Base-by-base conservation (phyloP, 768 basidiomycete genomes). In the Leccinum obscurum region DNA sequence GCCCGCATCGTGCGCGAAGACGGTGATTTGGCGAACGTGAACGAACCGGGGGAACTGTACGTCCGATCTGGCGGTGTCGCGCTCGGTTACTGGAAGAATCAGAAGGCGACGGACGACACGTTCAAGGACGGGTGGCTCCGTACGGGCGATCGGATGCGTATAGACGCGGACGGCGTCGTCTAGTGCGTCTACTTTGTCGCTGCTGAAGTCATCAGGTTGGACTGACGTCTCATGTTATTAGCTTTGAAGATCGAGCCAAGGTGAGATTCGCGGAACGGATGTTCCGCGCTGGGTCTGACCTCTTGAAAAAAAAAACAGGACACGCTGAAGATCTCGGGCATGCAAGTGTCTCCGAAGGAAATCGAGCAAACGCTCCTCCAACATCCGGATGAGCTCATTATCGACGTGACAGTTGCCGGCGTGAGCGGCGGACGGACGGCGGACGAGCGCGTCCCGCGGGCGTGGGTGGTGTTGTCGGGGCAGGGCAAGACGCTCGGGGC, bases 291-390 rank as follows among this genome's bases (percentile, higher is more conserved):
- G 39, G 9, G n/a, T 34, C 28, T 63, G 46, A 63, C 26, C 1
- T 17, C 11, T 24, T 34, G 1, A 53, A n/a, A 15, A 0, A 24
- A 46, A 26, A 26, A 26, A 26, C 26, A 90, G 86, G 92, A 93
- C 67, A 91, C 85, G 0, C 77, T 93, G 15, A 93, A 93, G 68
- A 80, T 93, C 3, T 90, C 89, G 0, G 92, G 91, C 4, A 78
- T 77, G 53, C 92, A 93, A 72, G 92, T 93, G 0, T 90, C 92
- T 0, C 91, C 90, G 0, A 80, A 82, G 14, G 91, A 93, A 68
- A 87, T 93, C 56, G 92, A 93, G 68, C 78, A 84, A 28, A 81
- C 80, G 24, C 75, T 93, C 2, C 78, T 86, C 24, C 78, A 77
- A 0, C 84, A 92, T 44, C 88, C 90, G 0, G 79, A 80, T 5